Conservation (phyloP, 2,329 filamentous ascomycete species). For the Acephala macrosclerotiorum region DNA sequence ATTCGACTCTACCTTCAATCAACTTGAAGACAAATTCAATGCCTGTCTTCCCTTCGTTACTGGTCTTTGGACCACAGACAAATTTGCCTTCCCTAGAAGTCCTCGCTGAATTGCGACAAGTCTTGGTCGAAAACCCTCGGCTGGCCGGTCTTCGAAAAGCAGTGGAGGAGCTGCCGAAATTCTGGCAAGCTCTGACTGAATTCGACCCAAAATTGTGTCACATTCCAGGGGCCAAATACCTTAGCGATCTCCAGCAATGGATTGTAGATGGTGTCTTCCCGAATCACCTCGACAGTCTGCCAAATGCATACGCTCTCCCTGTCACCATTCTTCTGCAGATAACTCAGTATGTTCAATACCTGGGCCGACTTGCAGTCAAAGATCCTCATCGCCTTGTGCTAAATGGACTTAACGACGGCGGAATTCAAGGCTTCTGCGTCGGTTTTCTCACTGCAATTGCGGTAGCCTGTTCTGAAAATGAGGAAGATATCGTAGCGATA, state of each 20-base stretch:
- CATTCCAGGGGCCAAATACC: not conserved
- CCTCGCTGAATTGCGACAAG: conserved; percentile 4
- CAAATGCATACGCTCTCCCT: conserved; percentile 9
- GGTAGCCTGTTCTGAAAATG: conserved; percentile 22
- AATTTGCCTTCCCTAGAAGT: not conserved
- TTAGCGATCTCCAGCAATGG: not conserved
- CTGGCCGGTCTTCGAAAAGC: not conserved
- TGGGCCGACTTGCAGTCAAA: not conserved
- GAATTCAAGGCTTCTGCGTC: conserved; percentile 34
- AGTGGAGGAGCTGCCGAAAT: not conserved
- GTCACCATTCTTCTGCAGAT: conserved; percentile 13
- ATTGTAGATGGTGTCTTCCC: not conserved
- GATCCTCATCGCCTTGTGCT: not conserved
- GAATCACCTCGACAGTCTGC: not conserved
- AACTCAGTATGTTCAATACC: conserved; percentile 10
- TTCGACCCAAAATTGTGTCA: not conserved
- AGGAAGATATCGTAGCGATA: conserved; percentile 22
- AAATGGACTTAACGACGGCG: not conserved
- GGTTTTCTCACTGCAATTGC: conserved; percentile 32
- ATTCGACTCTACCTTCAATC: too few species aligned
- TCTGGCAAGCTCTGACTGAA: not conserved
- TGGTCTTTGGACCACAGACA: conserved; percentile 14
- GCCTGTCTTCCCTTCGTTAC: not conserved
- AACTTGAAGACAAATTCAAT: too few species aligned
- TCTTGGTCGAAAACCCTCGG: not conserved